Evolutionary conservation across 2,329 filamentous ascomycete genomes (phyloP).

Genomic region (Blastomyces gilchristii): DNA sequence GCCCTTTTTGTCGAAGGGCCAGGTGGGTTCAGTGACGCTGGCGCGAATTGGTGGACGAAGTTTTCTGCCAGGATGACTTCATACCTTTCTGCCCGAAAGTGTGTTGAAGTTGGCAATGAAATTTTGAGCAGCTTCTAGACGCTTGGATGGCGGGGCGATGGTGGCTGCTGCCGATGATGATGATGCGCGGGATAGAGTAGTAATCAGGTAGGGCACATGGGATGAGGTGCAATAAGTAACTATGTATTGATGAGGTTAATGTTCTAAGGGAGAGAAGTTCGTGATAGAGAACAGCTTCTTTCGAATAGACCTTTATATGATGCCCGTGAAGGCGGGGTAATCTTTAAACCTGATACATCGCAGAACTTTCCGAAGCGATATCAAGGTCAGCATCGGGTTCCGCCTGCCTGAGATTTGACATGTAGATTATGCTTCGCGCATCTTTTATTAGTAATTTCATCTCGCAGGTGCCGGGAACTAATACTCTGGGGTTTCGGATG

Average conservation of each 20-base stretch:
- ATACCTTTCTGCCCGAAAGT: neutral
- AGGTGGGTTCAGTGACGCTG: slow-evolving; percentile 7
- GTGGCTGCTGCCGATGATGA: neutral
- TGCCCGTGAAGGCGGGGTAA: neutral
- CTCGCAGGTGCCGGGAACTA: neutral
- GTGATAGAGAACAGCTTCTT: neutral
- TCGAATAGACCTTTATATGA: neutral
- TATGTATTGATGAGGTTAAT: neutral
- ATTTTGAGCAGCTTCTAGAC: neutral
- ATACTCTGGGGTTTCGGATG: neutral
- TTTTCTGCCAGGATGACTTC: neutral
- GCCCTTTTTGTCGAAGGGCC: slow-evolving; percentile 1
- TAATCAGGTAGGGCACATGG: neutral
- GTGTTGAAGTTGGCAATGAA: neutral
- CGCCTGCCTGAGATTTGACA: no score
- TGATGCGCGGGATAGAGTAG: neutral
- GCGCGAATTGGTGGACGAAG: slow-evolving; percentile 10
- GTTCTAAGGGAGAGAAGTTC: neutral
- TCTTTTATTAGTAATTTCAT: no score
- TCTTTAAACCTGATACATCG: neutral
- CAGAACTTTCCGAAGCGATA: neutral
- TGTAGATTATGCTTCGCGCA: no score
- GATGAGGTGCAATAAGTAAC: neutral
- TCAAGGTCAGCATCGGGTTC: no score
- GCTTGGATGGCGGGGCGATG: neutral